Evolutionary conservation across 768 basidiomycete species (phyloP).

Genomic region (Daedalea quercina): DNA sequence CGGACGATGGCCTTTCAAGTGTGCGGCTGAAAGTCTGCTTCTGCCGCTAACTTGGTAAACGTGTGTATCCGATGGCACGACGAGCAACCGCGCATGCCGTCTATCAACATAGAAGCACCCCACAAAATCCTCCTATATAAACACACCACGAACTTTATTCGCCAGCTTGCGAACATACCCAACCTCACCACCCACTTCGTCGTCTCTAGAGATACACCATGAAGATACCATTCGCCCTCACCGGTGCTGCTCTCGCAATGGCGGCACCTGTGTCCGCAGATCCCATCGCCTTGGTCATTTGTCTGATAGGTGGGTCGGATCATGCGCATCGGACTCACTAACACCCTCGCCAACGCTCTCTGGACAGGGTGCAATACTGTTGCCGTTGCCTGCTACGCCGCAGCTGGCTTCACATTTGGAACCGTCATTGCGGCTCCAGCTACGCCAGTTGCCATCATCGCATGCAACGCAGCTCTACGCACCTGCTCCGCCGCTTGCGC

Average conservation of each 20-base stretch:
- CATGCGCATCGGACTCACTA: too few relatives aligned
- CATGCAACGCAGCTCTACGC: too few relatives aligned
- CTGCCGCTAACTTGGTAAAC: too few relatives aligned
- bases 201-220: neutral
- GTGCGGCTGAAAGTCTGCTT: too few relatives aligned
- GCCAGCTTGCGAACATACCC: too few relatives aligned
- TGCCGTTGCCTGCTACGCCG: conserved; percentile 37
- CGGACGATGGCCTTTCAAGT: too few relatives aligned
- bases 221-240: conserved; percentile 3
- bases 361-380: conserved; percentile 28
- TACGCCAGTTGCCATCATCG: conserved; percentile 19
- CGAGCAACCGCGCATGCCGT: too few relatives aligned
- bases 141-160: too few relatives aligned
- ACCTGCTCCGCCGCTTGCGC: conserved; percentile 36
- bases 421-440: conserved; percentile 31
- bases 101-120: too few relatives aligned
- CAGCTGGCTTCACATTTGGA: conserved; percentile 36
- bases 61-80: too few relatives aligned
- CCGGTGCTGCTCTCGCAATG: neutral
- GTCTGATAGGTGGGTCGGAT: conserved; percentile 37
- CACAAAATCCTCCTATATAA: too few relatives aligned
- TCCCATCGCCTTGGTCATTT: conserved; percentile 32
- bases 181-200: neutral
- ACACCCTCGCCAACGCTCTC: too few relatives aligned
- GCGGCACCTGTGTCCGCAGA: conserved; percentile 17